Percentiles rank a stretch among this genome's conserved stretches.
These are phyloP conservation scores for Eucalyptus dawsonii DNA, from an alignment of 345 rosid species.

Conservation along the genomic window DNA sequence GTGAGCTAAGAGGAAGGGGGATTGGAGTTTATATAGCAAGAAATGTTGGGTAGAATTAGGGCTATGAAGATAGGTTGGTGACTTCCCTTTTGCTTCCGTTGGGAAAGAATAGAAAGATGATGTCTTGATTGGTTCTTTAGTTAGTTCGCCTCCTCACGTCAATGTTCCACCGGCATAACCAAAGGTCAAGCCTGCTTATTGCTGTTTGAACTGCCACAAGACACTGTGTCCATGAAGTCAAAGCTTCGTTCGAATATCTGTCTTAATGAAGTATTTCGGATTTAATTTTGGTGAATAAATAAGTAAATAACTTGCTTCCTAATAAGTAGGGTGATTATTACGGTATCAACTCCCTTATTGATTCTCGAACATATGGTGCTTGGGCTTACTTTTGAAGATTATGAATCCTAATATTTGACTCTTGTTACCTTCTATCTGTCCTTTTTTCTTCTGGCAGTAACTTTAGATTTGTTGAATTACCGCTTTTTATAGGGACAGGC, in stretches of 20 bases:
- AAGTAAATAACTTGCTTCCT: background rate
- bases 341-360: background rate
- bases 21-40: background rate
- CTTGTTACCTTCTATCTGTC: background rate
- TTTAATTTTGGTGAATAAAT: background rate
- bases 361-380: background rate
- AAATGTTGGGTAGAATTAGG: background rate
- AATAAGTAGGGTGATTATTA: background rate
- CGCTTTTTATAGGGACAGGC: accelerated
- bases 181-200: background rate
- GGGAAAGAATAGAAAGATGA: background rate
- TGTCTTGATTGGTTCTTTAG: background rate
- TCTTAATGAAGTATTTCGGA: background rate
- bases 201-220: background rate
- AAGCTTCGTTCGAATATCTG: background rate
- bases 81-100: background rate
- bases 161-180: background rate
- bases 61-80: background rate
- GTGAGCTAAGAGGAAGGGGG: background rate
- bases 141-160: background rate
- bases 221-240: background rate
- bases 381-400: background rate
- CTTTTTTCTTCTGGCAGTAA: accelerated
- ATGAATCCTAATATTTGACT: background rate
- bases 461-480: background rate